Evolutionary conservation across 495 filamentous ascomycete species (phyloP).

Genomic region (Penicillium cosmopolitanum): DNA sequence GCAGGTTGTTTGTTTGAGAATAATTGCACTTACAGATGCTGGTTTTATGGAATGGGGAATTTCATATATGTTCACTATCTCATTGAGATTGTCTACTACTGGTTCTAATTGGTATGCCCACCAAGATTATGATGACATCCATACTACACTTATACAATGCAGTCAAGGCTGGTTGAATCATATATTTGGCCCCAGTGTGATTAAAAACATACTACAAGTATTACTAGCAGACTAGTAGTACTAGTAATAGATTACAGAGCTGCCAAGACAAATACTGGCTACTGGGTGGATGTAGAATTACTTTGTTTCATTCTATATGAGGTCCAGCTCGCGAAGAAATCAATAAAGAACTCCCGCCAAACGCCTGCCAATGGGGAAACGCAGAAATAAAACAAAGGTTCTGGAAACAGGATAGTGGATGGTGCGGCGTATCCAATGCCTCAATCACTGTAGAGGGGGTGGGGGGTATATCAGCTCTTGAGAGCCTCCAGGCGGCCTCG

Average conservation of each 20-base stretch:
- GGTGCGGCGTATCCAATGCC: no score
- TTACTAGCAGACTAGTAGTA: background rate
- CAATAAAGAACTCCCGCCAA: constrained; percentile 18
- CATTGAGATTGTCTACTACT: background rate
- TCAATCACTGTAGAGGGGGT: background rate
- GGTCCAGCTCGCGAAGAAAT: constrained; percentile 24
- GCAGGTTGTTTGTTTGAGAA: background rate
- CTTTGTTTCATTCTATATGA: constrained; percentile 21
- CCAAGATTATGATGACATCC: no score
- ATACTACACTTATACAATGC: no score
- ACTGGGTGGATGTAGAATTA: constrained; percentile 1
- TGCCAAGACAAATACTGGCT: background rate
- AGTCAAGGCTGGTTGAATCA: no score
- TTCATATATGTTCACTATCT: background rate
- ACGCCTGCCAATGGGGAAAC: constrained; percentile 24
- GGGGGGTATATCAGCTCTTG: constrained; percentile 66
- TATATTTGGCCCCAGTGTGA: no score
- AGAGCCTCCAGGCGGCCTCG: constrained; percentile 85
- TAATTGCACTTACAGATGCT: no score
- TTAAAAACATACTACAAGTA: no score
- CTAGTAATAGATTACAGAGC: background rate
- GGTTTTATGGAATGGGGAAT: no score
- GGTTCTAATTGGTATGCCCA: background rate
- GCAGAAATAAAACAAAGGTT: constrained; percentile 1
- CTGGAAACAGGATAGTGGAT: background rate